These are phyloP conservation scores for Fragilaria crotonensis DNA, from an alignment of 108 stramenopile genomes.

Conservation along the genomic window DNA sequence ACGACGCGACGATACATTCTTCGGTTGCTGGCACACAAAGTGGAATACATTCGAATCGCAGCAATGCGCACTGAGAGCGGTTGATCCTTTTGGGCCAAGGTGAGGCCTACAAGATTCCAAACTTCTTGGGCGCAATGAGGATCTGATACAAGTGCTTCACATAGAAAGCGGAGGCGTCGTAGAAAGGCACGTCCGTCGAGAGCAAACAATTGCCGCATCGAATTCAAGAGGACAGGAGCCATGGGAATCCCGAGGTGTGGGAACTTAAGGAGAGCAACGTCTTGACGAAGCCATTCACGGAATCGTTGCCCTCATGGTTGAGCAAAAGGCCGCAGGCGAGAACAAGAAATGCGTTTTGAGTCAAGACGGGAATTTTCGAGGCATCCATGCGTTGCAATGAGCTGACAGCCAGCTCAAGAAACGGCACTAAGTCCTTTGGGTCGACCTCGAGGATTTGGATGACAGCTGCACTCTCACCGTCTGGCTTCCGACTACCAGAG, in stretches of 20 bases:
- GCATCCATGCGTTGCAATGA: background rate
- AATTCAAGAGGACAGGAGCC: slow-evolving; percentile 26
- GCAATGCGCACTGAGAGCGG: slow-evolving; percentile 36
- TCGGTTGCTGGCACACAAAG: slow-evolving; percentile 52
- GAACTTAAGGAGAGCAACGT: slow-evolving; percentile 17
- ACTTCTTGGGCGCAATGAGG: slow-evolving; percentile 59
- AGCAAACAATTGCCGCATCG: slow-evolving; percentile 3
- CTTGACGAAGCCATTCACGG: slow-evolving; percentile 8
- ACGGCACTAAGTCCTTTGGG: background rate
- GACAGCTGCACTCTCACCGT: background rate
- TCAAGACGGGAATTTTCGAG: background rate
- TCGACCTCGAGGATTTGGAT: background rate
- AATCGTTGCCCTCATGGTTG: background rate
- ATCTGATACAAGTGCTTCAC: slow-evolving; percentile 36
- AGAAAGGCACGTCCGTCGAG: slow-evolving; percentile 9
- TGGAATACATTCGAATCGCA: slow-evolving; percentile 50
- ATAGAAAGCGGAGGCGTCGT: slow-evolving; percentile 30
- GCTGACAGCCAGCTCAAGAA: no score
- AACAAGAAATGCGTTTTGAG: slow-evolving; percentile 5
- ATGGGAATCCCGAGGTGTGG: slow-evolving; percentile 40
- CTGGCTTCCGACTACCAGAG: background rate
- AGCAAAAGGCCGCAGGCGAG: background rate
- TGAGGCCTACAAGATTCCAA: slow-evolving; percentile 47
- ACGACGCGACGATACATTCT: slow-evolving; percentile 54
- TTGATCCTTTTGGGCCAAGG: slow-evolving; percentile 19